Conservation (phyloP, 345 rosid genomes). For the Zanthoxylum bungeanum region DNA sequence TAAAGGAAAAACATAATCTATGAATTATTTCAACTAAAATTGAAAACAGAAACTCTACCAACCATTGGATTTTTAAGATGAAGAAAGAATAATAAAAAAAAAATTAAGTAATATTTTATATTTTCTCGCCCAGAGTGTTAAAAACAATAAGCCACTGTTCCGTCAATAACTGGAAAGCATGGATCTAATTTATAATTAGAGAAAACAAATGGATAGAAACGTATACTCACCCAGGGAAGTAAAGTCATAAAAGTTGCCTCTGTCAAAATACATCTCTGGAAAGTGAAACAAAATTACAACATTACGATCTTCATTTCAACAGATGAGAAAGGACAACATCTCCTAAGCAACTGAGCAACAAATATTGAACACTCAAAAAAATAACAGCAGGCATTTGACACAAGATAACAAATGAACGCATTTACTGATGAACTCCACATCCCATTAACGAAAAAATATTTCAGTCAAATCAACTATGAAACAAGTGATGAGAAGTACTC, state of each 20-base stretch:
- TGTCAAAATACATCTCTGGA: conserved; percentile 93
- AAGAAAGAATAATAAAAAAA: background rate
- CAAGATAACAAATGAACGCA: background rate
- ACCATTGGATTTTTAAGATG: background rate
- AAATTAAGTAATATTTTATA: background rate
- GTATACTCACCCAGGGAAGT: conserved; percentile 86
- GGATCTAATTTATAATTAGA: background rate
- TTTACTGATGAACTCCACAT: background rate
- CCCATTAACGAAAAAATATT: background rate
- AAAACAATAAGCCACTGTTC: background rate
- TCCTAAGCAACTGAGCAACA: background rate
- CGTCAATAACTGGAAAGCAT: background rate
- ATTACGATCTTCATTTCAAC: conserved; percentile 7
- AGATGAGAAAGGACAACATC: background rate
- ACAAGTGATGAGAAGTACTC: background rate
- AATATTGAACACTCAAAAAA: background rate
- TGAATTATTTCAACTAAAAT: background rate
- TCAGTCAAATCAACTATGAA: background rate
- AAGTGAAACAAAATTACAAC: conserved; percentile 13
- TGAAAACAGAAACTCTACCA: background rate
- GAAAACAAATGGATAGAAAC: conserved; percentile 5
- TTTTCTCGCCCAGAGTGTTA: background rate
- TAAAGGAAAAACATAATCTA: background rate
- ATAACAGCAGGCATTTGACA: background rate
- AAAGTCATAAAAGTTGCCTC: conserved; percentile 93